These are phyloP conservation scores for Setaria italica DNA, from an alignment of 202 grass and related monocot species.

Conservation along the genomic window DNA sequence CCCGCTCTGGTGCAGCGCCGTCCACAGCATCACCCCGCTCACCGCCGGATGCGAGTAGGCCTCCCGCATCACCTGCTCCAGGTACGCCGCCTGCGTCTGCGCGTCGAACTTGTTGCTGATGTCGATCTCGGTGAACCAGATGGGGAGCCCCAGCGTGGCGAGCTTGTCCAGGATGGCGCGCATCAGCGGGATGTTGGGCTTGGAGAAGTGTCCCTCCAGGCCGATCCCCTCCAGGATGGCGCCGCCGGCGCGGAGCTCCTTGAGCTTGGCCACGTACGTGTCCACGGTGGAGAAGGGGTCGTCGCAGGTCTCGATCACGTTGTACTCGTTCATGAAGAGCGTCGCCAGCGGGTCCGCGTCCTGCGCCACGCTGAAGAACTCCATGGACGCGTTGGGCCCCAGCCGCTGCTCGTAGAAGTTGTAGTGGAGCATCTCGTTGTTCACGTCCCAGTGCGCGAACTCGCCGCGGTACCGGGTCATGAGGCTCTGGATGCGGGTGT, in stretches of 20 bases:
- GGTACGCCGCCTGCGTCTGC: constrained; percentile 78
- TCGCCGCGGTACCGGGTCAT: constrained; percentile 84
- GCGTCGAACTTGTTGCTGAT: constrained; percentile 79
- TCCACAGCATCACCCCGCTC: constrained; percentile 83
- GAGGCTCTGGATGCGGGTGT: constrained; percentile 79
- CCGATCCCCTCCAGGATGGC: constrained; percentile 82
- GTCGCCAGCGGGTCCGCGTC: constrained; percentile 87
- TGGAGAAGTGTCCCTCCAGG: constrained; percentile 91
- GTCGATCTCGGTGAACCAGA: constrained; percentile 98
- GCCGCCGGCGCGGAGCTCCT: constrained; percentile 61
- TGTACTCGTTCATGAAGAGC: constrained; percentile 99
- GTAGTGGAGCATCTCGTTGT: constrained; percentile 99
- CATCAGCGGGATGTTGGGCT: constrained; percentile 90
- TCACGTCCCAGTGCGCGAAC: constrained; percentile 98
- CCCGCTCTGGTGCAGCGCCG: constrained; percentile 67
- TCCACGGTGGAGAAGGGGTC: constrained; percentile 83
- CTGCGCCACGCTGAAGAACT: constrained; percentile 86
- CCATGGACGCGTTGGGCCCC: constrained; percentile 74
- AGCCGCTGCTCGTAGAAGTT: constrained; percentile 95
- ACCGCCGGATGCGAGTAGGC: constrained; percentile 84
- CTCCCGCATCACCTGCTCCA: constrained; percentile 94
- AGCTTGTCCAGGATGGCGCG: constrained; percentile 88
- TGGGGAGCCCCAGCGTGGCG: constrained; percentile 79
- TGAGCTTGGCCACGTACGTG: constrained; percentile 72
- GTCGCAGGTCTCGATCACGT: constrained; percentile 93